Evolutionary conservation across 805 yeast species (phyloP).

Genomic region (Pichia thaimueangensis): DNA sequence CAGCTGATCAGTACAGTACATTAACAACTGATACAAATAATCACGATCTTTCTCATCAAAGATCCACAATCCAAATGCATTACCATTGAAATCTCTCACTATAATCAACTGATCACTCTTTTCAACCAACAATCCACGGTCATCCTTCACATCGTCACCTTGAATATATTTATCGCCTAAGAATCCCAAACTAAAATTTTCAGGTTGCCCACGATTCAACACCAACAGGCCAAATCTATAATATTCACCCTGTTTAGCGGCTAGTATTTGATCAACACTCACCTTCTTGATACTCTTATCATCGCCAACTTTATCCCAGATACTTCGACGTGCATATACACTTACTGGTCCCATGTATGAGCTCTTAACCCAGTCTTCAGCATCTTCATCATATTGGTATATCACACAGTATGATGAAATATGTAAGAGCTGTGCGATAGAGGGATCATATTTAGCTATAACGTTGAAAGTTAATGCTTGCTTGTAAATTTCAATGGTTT

Average conservation of each 20-base stretch:
- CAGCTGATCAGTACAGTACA: slow-evolving; percentile 24
- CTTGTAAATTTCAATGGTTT: slow-evolving; percentile 54
- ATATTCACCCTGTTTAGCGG: slow-evolving; percentile 25
- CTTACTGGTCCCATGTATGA: slow-evolving; percentile 69
- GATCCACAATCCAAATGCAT: slow-evolving; percentile 74
- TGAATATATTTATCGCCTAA: slow-evolving; percentile 44
- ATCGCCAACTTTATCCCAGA: slow-evolving; percentile 4
- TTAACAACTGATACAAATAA: slow-evolving; percentile 41
- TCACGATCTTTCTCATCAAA: slow-evolving; percentile 63
- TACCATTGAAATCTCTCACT: slow-evolving; percentile 59
- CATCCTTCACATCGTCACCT: slow-evolving; percentile 17
- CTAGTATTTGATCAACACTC: slow-evolving; percentile 28
- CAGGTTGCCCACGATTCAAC: slow-evolving; percentile 61
- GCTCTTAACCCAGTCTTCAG: slow-evolving; percentile 58
- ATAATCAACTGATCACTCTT: slow-evolving; percentile 64
- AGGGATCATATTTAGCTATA: slow-evolving; percentile 70
- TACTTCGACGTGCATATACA: slow-evolving; percentile 35
- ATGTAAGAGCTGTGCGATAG: slow-evolving; percentile 58
- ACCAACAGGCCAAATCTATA: slow-evolving; percentile 66
- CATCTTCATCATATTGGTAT: slow-evolving; percentile 51
- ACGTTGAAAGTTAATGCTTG: slow-evolving; percentile 70
- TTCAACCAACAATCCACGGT: slow-evolving; percentile 55
- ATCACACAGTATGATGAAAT: slow-evolving; percentile 68
- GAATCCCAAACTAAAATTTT: slow-evolving; percentile 66
- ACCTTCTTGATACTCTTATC: slow-evolving; percentile 10